These are phyloP conservation scores for Pseudogymnoascus sp. DNA, from an alignment of 2,329 filamentous ascomycete genomes.

Conservation along the genomic window DNA sequence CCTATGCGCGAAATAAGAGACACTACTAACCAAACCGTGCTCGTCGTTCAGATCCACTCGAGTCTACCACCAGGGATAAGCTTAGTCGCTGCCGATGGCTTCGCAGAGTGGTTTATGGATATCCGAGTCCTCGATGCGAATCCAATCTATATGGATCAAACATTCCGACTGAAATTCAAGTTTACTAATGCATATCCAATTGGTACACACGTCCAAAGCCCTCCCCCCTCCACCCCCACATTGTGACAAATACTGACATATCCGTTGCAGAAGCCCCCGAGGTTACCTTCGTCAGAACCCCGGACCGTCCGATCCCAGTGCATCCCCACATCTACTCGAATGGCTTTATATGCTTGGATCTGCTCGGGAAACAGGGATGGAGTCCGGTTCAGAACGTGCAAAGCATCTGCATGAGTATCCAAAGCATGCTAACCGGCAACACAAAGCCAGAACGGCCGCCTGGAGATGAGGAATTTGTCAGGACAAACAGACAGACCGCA, in stretches of 20 bases:
- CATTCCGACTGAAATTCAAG: conserved; percentile 77
- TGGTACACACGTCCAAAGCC: conserved; percentile 44
- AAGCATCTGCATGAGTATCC: conserved; percentile 92
- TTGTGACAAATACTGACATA: background rate
- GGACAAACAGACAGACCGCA: conserved; percentile 69
- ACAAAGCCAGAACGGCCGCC: conserved; percentile 83
- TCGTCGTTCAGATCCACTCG: conserved; percentile 24
- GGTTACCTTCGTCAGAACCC: conserved; percentile 71
- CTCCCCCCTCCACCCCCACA: background rate
- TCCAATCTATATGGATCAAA: conserved; percentile 74
- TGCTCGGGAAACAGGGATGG: conserved; percentile 84
- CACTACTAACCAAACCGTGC: background rate
- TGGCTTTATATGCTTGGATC: conserved; percentile 94
- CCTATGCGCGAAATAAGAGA: background rate
- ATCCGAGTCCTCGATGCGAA: conserved; percentile 86
- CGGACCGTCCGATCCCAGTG: conserved; percentile 70
- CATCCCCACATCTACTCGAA: conserved; percentile 98
- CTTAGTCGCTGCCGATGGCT: conserved; percentile 72
- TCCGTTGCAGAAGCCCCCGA: conserved; percentile 72
- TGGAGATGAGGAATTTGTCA: conserved; percentile 84
- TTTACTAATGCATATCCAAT: conserved; percentile 86
- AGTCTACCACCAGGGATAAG: conserved; percentile 59
- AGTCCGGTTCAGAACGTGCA: conserved; percentile 95
- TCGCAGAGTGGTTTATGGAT: conserved; percentile 88
- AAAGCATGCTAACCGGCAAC: conserved; percentile 97